Evolutionary conservation across 495 filamentous ascomycete species (phyloP), one percentile per base, ranked within the genome.

Genomic region (Podospora sp.): DNA sequence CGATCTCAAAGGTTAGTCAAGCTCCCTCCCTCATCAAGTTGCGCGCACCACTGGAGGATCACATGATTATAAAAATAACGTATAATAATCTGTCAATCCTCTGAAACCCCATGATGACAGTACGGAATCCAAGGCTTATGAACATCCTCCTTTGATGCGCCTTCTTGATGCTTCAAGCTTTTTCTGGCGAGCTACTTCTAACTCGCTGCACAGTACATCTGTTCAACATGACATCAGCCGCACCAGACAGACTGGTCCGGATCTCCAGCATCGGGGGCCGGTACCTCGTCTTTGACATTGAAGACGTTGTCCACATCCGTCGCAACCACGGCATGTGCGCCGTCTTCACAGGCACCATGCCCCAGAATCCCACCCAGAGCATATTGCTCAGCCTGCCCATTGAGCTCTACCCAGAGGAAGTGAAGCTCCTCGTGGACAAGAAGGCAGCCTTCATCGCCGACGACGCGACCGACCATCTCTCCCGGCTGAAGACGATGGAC

Each of bases 361-460:
- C 96, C 2, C 95, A 97, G 78, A 87, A 90, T 51, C 93, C 94
- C 6, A 92, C 94, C 71, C 95, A 99, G 77, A 99, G 97, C 82
- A 84, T 97, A 60, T 97, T 98, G 75, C 84, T 93, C 65, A 92
- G 95, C 21, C 77, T 98, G 40, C 95, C 95, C 1, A 72, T 97
- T 46, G 89, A 97, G 80, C 81, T 99, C 50, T 92, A 94, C 85
- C 89, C 91, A 0, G 95, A 98, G 76, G 95, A 99, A 80, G 93
- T 89, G 2, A 85, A 87, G 63, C 74, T 97, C 63, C 85, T 99
- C 35, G 88, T 96, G 66, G 92, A 97, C 70, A 90, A 89, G 71
- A 88, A 86, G 71, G 85, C 88, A 71, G 93, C 85, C 65, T 93
- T 90, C 78, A 85, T 96, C 66, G 89, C 90, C 71, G 89, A 97